Evolutionary conservation across 2,329 filamentous ascomycete genomes (phyloP).

Genomic region (Sporothrix luriei): DNA sequence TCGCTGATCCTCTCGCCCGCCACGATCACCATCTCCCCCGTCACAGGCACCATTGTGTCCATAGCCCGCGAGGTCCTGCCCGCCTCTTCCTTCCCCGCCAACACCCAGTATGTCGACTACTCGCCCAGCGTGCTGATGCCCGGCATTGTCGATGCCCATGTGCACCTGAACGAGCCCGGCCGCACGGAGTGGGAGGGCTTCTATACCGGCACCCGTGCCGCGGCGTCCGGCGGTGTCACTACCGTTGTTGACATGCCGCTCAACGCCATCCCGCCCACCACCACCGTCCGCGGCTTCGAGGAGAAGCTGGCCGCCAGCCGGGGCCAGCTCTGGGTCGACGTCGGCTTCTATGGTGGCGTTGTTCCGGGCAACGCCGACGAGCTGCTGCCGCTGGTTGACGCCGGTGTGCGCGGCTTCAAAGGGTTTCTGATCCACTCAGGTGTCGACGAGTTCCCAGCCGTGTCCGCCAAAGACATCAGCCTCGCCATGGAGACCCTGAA

Average conservation of each 20-base stretch:
- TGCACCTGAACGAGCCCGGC: constrained; percentile 95
- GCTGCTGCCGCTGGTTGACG: constrained; percentile 76
- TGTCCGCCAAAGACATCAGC: constrained; percentile 76
- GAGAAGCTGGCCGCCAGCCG: constrained; percentile 83
- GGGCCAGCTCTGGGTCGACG: constrained; percentile 95
- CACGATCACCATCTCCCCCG: constrained; percentile 76
- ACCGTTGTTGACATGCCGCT: constrained; percentile 97
- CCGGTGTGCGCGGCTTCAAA: constrained; percentile 93
- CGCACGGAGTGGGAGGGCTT: constrained; percentile 99
- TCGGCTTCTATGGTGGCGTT: constrained; percentile 96
- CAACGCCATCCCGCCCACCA: constrained; percentile 95
- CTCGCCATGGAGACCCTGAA: constrained; percentile 80
- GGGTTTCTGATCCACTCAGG: constrained; percentile 96
- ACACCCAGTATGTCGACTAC: constrained; percentile 76
- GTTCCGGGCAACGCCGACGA: constrained; percentile 85
- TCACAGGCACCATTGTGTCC: constrained; percentile 80
- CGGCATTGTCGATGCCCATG: constrained; percentile 92
- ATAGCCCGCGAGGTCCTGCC: constrained; percentile 76
- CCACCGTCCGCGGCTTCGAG: constrained; percentile 76
- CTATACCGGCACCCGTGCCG: constrained; percentile 88
- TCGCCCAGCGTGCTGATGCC: constrained; percentile 83
- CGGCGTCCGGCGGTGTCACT: constrained; percentile 92
- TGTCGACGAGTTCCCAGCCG: constrained; percentile 92
- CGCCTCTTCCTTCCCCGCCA: constrained; percentile 71
- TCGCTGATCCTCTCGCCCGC: constrained; percentile 71